Conservation (phyloP, 352 stramenopile genomes). For the Globisporangium solare region DNA sequence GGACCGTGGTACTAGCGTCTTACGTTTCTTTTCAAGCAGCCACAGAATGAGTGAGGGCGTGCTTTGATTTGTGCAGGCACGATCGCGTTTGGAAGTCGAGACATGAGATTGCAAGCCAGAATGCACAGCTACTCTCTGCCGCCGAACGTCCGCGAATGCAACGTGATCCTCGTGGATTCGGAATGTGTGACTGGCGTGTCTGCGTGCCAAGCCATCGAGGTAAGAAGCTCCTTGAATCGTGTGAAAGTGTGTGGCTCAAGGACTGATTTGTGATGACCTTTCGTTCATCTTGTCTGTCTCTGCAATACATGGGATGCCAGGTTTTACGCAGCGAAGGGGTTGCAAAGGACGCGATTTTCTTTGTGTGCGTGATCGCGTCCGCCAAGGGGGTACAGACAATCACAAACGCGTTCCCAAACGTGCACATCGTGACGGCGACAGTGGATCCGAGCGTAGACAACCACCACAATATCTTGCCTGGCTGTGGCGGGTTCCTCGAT, state of each 20-base stretch:
- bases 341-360: constrained; percentile 9
- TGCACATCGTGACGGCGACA: constrained; percentile 2
- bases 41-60: neutral
- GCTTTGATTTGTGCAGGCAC: constrained; percentile 1
- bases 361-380: constrained; percentile 9
- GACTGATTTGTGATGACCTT: neutral
- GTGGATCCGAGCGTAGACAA: constrained; percentile 1
- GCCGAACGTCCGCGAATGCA: neutral
- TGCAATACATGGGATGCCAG: neutral
- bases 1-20: neutral
- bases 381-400: constrained; percentile 6
- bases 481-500: constrained; percentile 7
- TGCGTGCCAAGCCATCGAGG: constrained; percentile 10
- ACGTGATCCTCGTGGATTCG: constrained; percentile 11
- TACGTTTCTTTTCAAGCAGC: too few species aligned
- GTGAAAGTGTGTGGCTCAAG: too few species aligned
- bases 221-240: neutral
- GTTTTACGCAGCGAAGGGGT: constrained; percentile 10
- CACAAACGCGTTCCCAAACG: neutral
- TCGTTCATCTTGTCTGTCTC: neutral
- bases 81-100: constrained; percentile 11
- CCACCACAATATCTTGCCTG: constrained; percentile 2
- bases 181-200: constrained; percentile 12
- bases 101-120: constrained; percentile 1
- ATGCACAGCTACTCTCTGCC: constrained; percentile 8